Evolutionary conservation across 2,329 filamentous ascomycete species (phyloP).

Genomic region (Biscogniauxia sp.): DNA sequence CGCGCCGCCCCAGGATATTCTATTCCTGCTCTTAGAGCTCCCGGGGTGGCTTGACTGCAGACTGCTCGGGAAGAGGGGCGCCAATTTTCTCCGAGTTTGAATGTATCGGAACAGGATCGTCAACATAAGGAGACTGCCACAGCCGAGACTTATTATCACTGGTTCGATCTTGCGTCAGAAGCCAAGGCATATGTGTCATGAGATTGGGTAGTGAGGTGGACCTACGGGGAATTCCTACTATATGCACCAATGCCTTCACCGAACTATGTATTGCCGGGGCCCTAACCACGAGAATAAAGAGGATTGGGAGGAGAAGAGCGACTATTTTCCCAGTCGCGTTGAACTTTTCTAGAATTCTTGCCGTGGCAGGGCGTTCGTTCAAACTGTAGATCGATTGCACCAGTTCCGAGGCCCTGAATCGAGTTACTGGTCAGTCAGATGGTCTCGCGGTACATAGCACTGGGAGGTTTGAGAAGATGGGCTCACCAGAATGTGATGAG

Average conservation of each 20-base stretch:
- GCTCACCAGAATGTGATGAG: slow-evolving; percentile 25
- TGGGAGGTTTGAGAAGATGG: not conserved
- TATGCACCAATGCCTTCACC: slow-evolving; percentile 14
- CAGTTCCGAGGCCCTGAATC: slow-evolving; percentile 18
- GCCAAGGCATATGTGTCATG: not conserved
- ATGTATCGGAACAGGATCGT: slow-evolving; percentile 16
- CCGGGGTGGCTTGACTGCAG: not conserved
- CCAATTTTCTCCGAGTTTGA: slow-evolving; percentile 9
- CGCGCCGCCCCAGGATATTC: not conserved
- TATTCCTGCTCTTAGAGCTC: not conserved
- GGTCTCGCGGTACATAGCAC: not conserved
- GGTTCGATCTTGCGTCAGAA: not conserved
- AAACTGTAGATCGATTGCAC: slow-evolving; percentile 20
- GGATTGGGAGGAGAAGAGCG: slow-evolving; percentile 20
- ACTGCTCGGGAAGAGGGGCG: slow-evolving; percentile 7
- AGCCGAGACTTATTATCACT: slow-evolving; percentile 22
- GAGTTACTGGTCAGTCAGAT: not conserved
- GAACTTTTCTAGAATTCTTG: slow-evolving; percentile 15
- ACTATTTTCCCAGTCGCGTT: slow-evolving; percentile 21
- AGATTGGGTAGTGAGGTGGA: not conserved
- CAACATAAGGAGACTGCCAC: slow-evolving; percentile 14
- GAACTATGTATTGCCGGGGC: slow-evolving; percentile 13
- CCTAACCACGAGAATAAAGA: slow-evolving; percentile 17
- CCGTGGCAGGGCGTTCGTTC: slow-evolving; percentile 6
- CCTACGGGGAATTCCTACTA: slow-evolving; percentile 25